Conservation (phyloP, 108 stramenopile species). For the Fragilariopsis cylindrus region DNA sequence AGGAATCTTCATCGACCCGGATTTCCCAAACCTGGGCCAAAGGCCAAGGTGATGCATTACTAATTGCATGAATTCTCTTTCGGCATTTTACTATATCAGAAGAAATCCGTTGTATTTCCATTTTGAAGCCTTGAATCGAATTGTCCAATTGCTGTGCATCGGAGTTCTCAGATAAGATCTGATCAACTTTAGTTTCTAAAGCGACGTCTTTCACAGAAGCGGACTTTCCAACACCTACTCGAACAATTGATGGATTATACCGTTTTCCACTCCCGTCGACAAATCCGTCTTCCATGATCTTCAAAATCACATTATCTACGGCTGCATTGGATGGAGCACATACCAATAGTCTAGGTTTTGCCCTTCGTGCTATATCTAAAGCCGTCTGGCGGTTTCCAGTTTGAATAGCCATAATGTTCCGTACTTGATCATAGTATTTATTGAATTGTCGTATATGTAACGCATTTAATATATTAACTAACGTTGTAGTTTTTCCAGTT, state of each 20-base stretch:
- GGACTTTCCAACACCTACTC: constrained; percentile 85
- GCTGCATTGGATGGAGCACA: constrained; percentile 98
- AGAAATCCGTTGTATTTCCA: constrained; percentile 59
- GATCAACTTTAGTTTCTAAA: constrained; percentile 75
- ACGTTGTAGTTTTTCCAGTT: constrained; percentile 90
- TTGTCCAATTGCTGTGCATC: constrained; percentile 63
- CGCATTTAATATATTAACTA: constrained; percentile 90
- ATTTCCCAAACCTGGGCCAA: constrained; percentile 90
- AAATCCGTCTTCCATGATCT: constrained; percentile 92
- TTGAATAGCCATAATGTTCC: constrained; percentile 54
- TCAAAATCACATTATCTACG: constrained; percentile 95
- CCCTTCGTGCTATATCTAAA: constrained; percentile 56
- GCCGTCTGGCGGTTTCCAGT: constrained; percentile 49
- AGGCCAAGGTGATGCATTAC: constrained; percentile 61
- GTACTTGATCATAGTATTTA: constrained; percentile 79
- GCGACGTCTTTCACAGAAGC: constrained; percentile 66
- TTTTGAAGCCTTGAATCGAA: constrained; percentile 67
- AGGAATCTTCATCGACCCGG: constrained; percentile 76
- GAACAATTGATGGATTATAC: constrained; percentile 93
- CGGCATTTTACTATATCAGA: constrained; percentile 60
- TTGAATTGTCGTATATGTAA: constrained; percentile 92
- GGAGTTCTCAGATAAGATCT: constrained; percentile 50
- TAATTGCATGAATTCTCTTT: constrained; percentile 71
- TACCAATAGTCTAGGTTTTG: constrained; percentile 84
- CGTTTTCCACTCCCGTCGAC: constrained; percentile 86